These are phyloP conservation scores for Glebionis coronaria DNA, from an alignment of 129 eudicot genomes.

Conservation along the genomic window DNA sequence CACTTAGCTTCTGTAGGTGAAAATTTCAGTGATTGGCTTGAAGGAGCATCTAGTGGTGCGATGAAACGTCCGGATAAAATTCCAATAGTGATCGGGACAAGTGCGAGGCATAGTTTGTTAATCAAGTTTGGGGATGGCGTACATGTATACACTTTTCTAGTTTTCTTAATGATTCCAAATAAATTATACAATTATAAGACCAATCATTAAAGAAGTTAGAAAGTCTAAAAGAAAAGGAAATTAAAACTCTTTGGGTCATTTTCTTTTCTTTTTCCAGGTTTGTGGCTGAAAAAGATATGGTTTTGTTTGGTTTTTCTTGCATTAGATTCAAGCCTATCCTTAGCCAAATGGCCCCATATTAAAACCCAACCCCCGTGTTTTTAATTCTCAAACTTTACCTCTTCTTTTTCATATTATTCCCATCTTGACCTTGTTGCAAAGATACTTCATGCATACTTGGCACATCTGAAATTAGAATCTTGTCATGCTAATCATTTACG, in stretches of 20 bases:
- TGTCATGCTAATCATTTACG: not conserved
- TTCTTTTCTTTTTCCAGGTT: slow-evolving; percentile 32
- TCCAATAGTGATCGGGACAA: too few species aligned
- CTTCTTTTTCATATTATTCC: slow-evolving; percentile 10
- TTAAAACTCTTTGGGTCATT: slow-evolving; percentile 30
- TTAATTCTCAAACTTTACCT: slow-evolving; percentile 22
- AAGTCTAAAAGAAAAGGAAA: not conserved
- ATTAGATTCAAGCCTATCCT: slow-evolving; percentile 33
- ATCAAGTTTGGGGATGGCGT: too few species aligned
- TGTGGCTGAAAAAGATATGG: slow-evolving; percentile 42
- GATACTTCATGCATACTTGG: slow-evolving; percentile 23
- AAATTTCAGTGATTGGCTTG: too few species aligned
- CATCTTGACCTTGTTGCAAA: slow-evolving; percentile 12
- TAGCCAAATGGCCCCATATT: slow-evolving; percentile 1
- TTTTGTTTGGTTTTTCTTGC: slow-evolving; percentile 30
- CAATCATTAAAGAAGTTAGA: not conserved
- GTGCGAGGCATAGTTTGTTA: too few species aligned
- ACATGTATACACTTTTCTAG: too few species aligned
- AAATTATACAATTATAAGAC: not conserved
- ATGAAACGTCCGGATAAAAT: too few species aligned
- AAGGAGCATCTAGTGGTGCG: too few species aligned
- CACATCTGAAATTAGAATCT: slow-evolving; percentile 5
- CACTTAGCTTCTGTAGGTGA: too few species aligned
- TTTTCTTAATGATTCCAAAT: too few species aligned
- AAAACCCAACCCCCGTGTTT: not conserved